These are phyloP conservation scores for Chlorella sp. DNA, from an alignment of 139 green algal genomes.

Conservation along the genomic window DNA sequence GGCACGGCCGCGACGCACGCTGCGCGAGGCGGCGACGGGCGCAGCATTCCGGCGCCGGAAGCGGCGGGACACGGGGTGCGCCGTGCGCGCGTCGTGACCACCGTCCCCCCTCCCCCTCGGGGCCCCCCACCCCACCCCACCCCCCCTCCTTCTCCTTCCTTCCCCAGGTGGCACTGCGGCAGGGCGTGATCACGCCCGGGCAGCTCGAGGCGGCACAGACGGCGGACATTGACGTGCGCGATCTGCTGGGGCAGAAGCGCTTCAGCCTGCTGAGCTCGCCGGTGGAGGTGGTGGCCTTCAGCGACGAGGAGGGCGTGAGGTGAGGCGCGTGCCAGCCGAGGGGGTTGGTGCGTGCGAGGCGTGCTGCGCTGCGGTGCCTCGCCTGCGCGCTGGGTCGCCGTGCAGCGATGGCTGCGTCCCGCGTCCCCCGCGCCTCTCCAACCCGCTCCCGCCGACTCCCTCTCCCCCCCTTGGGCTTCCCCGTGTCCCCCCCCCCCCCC, in stretches of 20 bases:
- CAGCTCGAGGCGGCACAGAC: not conserved
- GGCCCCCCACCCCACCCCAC: too few species aligned
- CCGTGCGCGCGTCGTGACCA: too few species aligned
- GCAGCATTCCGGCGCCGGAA: too few species aligned
- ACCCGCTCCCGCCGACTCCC: not conserved
- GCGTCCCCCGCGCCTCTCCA: not conserved
- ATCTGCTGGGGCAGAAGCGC: constrained; percentile 29
- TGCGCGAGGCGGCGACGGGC: too few species aligned
- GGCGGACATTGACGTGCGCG: constrained; percentile 23
- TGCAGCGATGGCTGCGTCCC: not conserved
- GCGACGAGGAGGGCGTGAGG: constrained; percentile 91
- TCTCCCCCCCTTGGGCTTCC: not conserved
- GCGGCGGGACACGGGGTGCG: too few species aligned
- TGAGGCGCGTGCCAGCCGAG: not conserved
- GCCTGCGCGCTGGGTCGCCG: not conserved
- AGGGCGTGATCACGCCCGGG: not conserved
- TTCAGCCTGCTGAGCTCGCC: constrained; percentile 31
- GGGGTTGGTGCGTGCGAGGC: not conserved
- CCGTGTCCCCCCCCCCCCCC: not conserved
- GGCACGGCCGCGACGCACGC: too few species aligned
- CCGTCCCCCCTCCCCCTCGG: too few species aligned
- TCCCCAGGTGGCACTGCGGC: not conserved
- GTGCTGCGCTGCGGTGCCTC: not conserved
- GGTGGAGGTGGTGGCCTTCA: constrained; percentile 83
- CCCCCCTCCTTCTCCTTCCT: too few species aligned